These are phyloP conservation scores for Heterobasidion annosum DNA, from an alignment of 1,284 basidiomycete species.

Conservation along the genomic window DNA sequence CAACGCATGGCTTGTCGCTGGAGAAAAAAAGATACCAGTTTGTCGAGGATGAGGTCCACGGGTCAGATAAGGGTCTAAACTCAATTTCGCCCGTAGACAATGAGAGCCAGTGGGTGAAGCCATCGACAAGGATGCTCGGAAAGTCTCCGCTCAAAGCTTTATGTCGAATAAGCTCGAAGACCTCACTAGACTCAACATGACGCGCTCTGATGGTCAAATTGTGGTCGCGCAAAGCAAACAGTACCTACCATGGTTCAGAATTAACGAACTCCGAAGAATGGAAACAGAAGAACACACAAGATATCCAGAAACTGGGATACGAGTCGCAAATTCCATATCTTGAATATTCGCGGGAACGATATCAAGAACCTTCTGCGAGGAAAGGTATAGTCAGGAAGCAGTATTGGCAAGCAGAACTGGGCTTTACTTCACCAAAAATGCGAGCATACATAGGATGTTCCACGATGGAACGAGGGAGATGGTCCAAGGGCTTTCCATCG, in stretches of 20 bases:
- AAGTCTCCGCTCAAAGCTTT: slow-evolving; percentile 24
- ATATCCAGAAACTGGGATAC: slow-evolving; percentile 1
- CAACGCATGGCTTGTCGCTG: neutral
- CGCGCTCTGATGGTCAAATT: neutral
- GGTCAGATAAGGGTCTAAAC: slow-evolving; percentile 22
- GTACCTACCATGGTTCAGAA: neutral
- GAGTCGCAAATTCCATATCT: slow-evolving; percentile 10
- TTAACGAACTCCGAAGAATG: neutral
- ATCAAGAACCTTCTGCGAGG: slow-evolving; percentile 8
- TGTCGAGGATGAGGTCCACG: slow-evolving; percentile 14
- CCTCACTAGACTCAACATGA: neutral
- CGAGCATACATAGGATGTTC: slow-evolving; percentile 22
- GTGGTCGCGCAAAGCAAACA: neutral
- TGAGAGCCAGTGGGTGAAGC: slow-evolving; percentile 31
- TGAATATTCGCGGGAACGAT: slow-evolving; percentile 7
- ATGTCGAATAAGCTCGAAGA: slow-evolving; percentile 28
- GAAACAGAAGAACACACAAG: neutral
- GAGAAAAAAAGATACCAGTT: slow-evolving; percentile 17
- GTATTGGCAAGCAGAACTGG: slow-evolving; percentile 4
- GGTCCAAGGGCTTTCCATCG: slow-evolving; percentile 28
- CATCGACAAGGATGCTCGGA: slow-evolving; percentile 21
- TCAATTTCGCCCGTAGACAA: slow-evolving; percentile 21
- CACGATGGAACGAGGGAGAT: slow-evolving; percentile 25
- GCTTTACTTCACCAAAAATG: slow-evolving; percentile 24
- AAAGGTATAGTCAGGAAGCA: neutral